Evolutionary conservation across 225 moss, liverwort and hornwort species (phyloP).

Genomic region (Sphagnum contortum): DNA sequence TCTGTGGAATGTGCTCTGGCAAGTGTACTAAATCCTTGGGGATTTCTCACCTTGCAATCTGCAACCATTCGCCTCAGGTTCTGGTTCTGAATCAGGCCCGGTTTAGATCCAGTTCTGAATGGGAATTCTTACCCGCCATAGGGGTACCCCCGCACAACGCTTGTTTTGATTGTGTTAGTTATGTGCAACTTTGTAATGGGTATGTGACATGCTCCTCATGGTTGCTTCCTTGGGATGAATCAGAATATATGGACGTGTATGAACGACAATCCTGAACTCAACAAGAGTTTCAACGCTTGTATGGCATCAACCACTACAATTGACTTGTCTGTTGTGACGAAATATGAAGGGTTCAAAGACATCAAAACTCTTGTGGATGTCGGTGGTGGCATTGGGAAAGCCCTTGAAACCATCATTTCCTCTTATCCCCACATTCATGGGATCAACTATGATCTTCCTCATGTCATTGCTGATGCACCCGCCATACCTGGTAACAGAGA

Average conservation of each 20-base stretch:
- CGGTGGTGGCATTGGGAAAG: slow-evolving; percentile 11
- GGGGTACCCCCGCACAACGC: too few species aligned
- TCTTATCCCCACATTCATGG: slow-evolving; percentile 13
- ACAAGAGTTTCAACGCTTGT: slow-evolving; percentile 1
- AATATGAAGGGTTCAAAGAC: slow-evolving; percentile 17
- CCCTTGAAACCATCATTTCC: background rate
- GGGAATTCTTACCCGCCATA: too few species aligned
- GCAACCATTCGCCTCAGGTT: too few species aligned
- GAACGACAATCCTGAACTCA: slow-evolving; percentile 3
- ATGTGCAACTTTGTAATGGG: too few species aligned
- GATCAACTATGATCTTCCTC: slow-evolving; percentile 17
- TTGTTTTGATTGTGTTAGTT: too few species aligned
- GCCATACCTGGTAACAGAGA: slow-evolving; percentile 1
- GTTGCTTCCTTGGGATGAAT: background rate
- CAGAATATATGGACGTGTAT: background rate
- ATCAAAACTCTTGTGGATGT: slow-evolving; percentile 21
- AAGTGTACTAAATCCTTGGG: too few species aligned
- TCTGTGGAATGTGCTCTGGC: too few species aligned
- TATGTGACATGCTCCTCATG: too few species aligned
- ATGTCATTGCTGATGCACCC: slow-evolving; percentile 10
- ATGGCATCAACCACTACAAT: slow-evolving; percentile 2
- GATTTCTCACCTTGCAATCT: too few species aligned
- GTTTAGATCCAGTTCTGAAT: too few species aligned
- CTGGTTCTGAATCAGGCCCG: too few species aligned
- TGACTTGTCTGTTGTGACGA: background rate